Evolutionary conservation across 2,329 filamentous ascomycete species (phyloP), one percentile per base, ranked within the genome.

Genomic region (Scedosporium boydii): DNA sequence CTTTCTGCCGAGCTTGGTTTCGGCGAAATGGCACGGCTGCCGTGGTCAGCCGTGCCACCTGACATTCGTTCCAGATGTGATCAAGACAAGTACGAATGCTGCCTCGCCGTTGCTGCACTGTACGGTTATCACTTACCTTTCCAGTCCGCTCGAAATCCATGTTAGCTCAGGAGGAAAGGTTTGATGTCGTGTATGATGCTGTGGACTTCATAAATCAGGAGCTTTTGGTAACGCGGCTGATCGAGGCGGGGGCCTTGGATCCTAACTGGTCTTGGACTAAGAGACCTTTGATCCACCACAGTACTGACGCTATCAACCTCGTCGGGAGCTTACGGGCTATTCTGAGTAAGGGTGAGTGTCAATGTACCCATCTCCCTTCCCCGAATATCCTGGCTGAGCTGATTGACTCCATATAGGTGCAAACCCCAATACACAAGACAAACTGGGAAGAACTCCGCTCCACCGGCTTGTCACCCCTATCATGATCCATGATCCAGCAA

Each of bases 161-260:
- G 34, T n/a, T 34, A 3, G 62, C 68, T 21, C 27, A 29, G 27
- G 29, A 59, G 4, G 65, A 67, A 34, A 42, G 68, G 4, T 18
- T 67, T n/a, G 60, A 42, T 29, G 65, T 62, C 59, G 63, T 64
- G 14, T 63, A 66, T 26, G 68, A 66, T 66, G 55, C 63, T 1
- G n/a, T 63, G 1, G 61, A 56, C 16, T 42, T 57, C 29, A 62
- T 55, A 34, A 27, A 51, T 9, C 3, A 59, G 2, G 69, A 67
- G 6, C 58, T 68, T 1, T 12, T 38, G 14, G 51, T 59, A 7
- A 34, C 18, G 41, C 51, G 6, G 66, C 65, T n/a, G 61, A 62
- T 26, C 3, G 55, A 1, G 26, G 46, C 34, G 69, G 67, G 66
- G 58, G 62, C 65, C 10, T 51, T 67, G 23, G 26, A 64, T 6